Conservation (phyloP, 2,329 filamentous ascomycete genomes). For the Fusarium neocosmosporiellum region DNA sequence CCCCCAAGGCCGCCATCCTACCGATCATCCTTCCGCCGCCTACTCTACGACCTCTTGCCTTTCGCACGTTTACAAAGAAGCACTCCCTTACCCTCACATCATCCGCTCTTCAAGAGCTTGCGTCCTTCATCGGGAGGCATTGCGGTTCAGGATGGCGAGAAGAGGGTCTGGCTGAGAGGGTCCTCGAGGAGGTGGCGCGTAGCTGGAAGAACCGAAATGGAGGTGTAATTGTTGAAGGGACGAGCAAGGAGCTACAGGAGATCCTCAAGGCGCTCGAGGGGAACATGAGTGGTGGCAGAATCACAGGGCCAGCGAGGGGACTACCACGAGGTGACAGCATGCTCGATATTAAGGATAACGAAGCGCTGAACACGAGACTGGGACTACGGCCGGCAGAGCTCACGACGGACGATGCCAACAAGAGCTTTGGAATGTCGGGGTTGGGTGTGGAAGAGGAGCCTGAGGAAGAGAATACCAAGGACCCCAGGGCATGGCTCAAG, state of each 20-base stretch:
- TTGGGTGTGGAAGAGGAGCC: slow-evolving; percentile 64
- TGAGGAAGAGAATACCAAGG: slow-evolving; percentile 68
- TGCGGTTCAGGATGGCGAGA: slow-evolving; percentile 98
- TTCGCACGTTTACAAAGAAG: slow-evolving; percentile 97
- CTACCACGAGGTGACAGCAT: slow-evolving; percentile 69
- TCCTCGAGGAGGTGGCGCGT: slow-evolving; percentile 90
- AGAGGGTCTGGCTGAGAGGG: slow-evolving; percentile 90
- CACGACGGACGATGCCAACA: slow-evolving; percentile 69
- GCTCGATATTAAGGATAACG: slow-evolving; percentile 66
- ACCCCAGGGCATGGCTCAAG: slow-evolving; percentile 86
- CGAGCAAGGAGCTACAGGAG: slow-evolving; percentile 77
- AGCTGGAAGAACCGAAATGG: slow-evolving; percentile 92
- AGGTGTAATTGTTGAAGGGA: slow-evolving; percentile 90
- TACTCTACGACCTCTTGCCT: slow-evolving; percentile 88
- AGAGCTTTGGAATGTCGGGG: slow-evolving; percentile 72
- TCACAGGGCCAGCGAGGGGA: slow-evolving; percentile 63
- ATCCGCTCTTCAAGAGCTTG: slow-evolving; percentile 84
- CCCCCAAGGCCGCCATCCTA: slow-evolving; percentile 74
- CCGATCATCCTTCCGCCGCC: slow-evolving; percentile 90
- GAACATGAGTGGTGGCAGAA: slow-evolving; percentile 87
- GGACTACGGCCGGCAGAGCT: slow-evolving; percentile 61
- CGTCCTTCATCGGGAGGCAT: slow-evolving; percentile 89
- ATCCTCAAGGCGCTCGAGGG: slow-evolving; percentile 88
- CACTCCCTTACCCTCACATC: slow-evolving; percentile 94
- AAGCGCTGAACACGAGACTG: slow-evolving; percentile 65